Conservation (phyloP, 495 filamentous ascomycete species). For the Daldinia bambusicola region DNA sequence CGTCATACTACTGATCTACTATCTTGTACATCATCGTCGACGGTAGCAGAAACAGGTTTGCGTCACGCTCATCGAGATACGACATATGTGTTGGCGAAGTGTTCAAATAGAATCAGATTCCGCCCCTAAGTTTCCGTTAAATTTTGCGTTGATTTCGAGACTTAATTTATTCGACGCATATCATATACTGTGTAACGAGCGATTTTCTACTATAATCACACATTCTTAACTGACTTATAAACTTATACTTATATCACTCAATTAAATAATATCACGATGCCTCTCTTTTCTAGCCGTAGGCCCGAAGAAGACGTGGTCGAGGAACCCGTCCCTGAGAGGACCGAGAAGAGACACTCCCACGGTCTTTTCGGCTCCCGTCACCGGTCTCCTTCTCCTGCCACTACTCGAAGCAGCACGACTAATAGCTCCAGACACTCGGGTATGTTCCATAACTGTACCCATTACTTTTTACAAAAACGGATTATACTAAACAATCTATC, state of each 20-base stretch:
- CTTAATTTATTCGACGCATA: not conserved
- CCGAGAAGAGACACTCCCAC: constrained; percentile 51
- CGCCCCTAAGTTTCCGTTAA: not conserved
- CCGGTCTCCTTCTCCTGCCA: constrained; percentile 54
- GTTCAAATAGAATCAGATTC: constrained; percentile 25
- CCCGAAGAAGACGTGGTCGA: constrained; percentile 50
- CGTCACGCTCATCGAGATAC: constrained; percentile 37
- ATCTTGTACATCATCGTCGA: constrained; percentile 30
- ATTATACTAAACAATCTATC: not conserved
- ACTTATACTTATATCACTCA: constrained; percentile 2
- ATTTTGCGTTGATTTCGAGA: not conserved
- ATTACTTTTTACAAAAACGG: constrained; percentile 26
- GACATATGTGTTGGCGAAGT: constrained; percentile 5
- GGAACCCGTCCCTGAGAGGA: constrained; percentile 51
- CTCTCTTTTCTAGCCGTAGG: constrained; percentile 58
- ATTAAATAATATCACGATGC: constrained; percentile 50
- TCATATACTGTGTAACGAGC: not conserved
- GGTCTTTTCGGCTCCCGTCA: constrained; percentile 58
- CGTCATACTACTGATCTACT: constrained; percentile 39
- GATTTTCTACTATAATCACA: not conserved
- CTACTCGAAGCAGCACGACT: constrained; percentile 42
- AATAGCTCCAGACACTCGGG: constrained; percentile 46
- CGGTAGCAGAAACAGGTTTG: constrained; percentile 33
- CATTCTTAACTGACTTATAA: constrained; percentile 12
- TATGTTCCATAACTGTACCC: constrained; percentile 15